Conservation (phyloP, 805 yeast species). For the Ogataea wickerhamii region DNA sequence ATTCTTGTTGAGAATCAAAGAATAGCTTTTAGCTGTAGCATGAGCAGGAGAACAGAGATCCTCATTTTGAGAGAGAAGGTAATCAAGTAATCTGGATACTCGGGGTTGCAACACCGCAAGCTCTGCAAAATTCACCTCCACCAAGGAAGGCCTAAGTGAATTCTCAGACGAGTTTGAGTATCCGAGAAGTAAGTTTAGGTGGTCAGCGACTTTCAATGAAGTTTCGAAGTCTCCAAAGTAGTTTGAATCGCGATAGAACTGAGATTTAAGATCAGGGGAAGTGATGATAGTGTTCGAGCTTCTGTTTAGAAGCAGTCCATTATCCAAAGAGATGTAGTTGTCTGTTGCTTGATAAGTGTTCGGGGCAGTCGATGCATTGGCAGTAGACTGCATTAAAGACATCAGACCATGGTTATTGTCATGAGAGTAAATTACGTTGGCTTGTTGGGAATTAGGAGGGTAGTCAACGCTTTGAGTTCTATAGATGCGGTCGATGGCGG, state of each 20-base stretch:
- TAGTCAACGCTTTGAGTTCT: slow-evolving; percentile 19
- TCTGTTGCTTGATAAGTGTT: slow-evolving; percentile 5
- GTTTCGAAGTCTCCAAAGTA: slow-evolving; percentile 51
- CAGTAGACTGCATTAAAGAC: background rate
- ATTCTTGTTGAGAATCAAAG: slow-evolving; percentile 35
- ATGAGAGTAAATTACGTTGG: background rate
- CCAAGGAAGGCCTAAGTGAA: slow-evolving; percentile 19
- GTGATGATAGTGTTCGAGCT: slow-evolving; percentile 50
- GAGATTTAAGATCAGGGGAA: slow-evolving; percentile 50
- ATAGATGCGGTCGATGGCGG: slow-evolving; percentile 4
- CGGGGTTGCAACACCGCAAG: slow-evolving; percentile 18
- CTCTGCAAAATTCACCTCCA: slow-evolving; percentile 6
- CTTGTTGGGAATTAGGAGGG: background rate
- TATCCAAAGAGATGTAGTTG: slow-evolving; percentile 43
- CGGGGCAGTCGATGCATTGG: background rate
- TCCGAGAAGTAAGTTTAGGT: slow-evolving; percentile 30
- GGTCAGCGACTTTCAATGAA: slow-evolving; percentile 37
- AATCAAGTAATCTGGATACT: slow-evolving; percentile 34
- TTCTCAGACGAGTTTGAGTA: slow-evolving; percentile 9
- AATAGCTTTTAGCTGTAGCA: slow-evolving; percentile 32
- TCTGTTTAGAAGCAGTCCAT: slow-evolving; percentile 57
- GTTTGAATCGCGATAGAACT: slow-evolving; percentile 45
- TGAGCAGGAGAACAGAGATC: slow-evolving; percentile 37
- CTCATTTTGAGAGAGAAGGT: slow-evolving; percentile 42
- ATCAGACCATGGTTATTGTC: background rate